Percentiles rank a stretch among this genome's conserved stretches.
These are phyloP conservation scores for Lactarius hengduanensis DNA, from an alignment of 768 basidiomycete genomes.

Conservation along the genomic window DNA sequence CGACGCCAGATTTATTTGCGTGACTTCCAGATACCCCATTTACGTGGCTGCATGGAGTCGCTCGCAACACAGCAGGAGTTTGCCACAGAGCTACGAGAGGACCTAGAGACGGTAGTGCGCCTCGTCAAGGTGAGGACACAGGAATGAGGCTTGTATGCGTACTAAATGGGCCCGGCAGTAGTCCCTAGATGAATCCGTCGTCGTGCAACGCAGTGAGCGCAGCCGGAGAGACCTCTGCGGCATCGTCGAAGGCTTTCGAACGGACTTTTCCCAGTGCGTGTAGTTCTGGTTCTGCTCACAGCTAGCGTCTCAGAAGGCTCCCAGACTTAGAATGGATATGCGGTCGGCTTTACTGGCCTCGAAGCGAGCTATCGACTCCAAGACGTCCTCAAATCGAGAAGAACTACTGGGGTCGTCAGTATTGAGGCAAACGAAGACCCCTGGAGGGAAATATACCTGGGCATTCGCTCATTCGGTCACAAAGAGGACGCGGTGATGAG, in stretches of 20 bases:
- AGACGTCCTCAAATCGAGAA: slow-evolving; percentile 56
- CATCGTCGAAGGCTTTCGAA: slow-evolving; percentile 50
- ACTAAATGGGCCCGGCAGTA: slow-evolving; percentile 47
- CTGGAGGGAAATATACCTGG: slow-evolving; percentile 54
- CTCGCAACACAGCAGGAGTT: slow-evolving; percentile 68
- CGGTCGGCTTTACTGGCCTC: slow-evolving; percentile 70
- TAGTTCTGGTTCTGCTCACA: slow-evolving; percentile 19
- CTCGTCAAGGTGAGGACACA: slow-evolving; percentile 58
- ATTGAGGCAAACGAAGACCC: slow-evolving; percentile 46
- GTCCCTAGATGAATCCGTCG: slow-evolving; percentile 67
- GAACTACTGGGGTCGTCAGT: slow-evolving; percentile 62
- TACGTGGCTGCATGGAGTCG: slow-evolving; percentile 68
- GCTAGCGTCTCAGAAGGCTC: slow-evolving; percentile 6
- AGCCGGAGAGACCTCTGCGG: slow-evolving; percentile 48
- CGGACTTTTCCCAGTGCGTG: slow-evolving; percentile 52
- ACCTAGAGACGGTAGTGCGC: slow-evolving; percentile 58
- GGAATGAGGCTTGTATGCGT: slow-evolving; percentile 27
- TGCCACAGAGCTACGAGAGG: slow-evolving; percentile 73
- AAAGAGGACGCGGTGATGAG: slow-evolving; percentile 87
- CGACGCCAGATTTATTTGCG: slow-evolving; percentile 62
- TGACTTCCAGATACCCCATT: slow-evolving; percentile 71
- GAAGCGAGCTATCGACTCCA: slow-evolving; percentile 68
- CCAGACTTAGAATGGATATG: slow-evolving; percentile 59
- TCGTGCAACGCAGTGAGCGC: slow-evolving; percentile 64
- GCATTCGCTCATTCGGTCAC: slow-evolving; percentile 15